Conservation (phyloP, 1,284 basidiomycete species). For the Cryptococcus sp. region DNA sequence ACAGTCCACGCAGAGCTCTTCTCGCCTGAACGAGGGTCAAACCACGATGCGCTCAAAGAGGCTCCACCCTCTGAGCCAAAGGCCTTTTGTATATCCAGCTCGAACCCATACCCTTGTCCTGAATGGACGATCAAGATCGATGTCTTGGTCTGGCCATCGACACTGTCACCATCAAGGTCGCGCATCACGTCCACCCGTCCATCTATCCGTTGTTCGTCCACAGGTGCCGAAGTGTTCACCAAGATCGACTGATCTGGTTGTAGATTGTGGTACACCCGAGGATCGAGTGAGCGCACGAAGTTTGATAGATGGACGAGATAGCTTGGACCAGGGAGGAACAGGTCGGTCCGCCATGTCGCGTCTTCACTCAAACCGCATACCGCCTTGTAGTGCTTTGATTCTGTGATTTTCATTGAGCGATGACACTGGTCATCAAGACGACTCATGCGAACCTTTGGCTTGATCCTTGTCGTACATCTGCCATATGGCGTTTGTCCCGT, state of each 20-base stretch:
- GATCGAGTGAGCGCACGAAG: slow-evolving; percentile 3
- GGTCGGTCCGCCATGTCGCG: neutral
- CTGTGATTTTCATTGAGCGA: neutral
- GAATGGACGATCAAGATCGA: slow-evolving; percentile 2
- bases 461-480: slow-evolving; percentile 7
- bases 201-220: neutral
- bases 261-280: neutral
- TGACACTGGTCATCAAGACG: neutral
- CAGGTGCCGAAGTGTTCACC: neutral
- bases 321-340: slow-evolving; percentile 1
- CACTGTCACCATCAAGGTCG: neutral
- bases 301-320: slow-evolving; percentile 1
- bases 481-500: slow-evolving; percentile 8
- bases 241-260: slow-evolving; percentile 8
- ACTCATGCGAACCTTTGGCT: slow-evolving; percentile 1
- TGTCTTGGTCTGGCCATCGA: neutral
- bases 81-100: neutral
- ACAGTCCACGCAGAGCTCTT: neutral
- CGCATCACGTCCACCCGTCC: slow-evolving; percentile 10
- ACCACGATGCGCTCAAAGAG: neutral
- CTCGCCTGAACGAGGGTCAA: slow-evolving; percentile 4
- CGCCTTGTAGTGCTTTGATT: neutral
- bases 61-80: neutral
- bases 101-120: slow-evolving; percentile 2
- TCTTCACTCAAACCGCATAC: slow-evolving; percentile 4